These are phyloP conservation scores for Zygosaccharomyces pseudobailii DNA, from an alignment of 1,139 yeast species.

Conservation along the genomic window DNA sequence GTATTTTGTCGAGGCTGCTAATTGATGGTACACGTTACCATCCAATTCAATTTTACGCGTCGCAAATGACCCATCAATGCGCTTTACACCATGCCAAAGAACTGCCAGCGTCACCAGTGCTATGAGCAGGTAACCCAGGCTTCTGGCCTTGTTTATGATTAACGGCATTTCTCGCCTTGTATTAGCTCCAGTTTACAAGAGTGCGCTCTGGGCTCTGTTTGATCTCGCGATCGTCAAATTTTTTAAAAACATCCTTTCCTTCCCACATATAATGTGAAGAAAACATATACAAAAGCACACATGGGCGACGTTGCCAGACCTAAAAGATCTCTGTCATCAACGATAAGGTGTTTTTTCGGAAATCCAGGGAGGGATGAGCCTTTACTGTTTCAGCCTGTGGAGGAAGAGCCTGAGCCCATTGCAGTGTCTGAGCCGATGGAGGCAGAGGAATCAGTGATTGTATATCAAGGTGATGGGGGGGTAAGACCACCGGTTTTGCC, in stretches of 20 bases:
- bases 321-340: conserved; percentile 26
- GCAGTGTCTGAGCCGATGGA: not conserved
- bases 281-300: too few species aligned
- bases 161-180: not conserved
- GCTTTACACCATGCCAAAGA: conserved; percentile 15
- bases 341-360: conserved; percentile 23
- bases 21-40: conserved; percentile 19
- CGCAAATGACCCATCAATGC: not conserved
- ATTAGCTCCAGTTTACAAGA: not conserved
- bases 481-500: conserved; percentile 31
- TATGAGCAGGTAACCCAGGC: conserved; percentile 12
- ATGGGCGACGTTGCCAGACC: conserved; percentile 4
- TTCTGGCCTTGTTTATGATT: conserved; percentile 4
- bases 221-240: too few species aligned
- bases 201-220: not conserved
- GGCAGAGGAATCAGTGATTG: conserved; percentile 4
- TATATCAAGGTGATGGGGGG: conserved; percentile 14
- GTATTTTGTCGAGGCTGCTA: conserved; percentile 7
- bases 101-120: conserved; percentile 15
- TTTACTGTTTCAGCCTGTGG: not conserved
- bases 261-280: too few species aligned
- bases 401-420: not conserved
- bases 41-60: conserved; percentile 6
- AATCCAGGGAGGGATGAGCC: conserved; percentile 1
- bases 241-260: too few species aligned